phyloP scores from a whole-genome alignment of 2,329 filamentous ascomycete species.

The Cordyceps pruinosa region DNA sequence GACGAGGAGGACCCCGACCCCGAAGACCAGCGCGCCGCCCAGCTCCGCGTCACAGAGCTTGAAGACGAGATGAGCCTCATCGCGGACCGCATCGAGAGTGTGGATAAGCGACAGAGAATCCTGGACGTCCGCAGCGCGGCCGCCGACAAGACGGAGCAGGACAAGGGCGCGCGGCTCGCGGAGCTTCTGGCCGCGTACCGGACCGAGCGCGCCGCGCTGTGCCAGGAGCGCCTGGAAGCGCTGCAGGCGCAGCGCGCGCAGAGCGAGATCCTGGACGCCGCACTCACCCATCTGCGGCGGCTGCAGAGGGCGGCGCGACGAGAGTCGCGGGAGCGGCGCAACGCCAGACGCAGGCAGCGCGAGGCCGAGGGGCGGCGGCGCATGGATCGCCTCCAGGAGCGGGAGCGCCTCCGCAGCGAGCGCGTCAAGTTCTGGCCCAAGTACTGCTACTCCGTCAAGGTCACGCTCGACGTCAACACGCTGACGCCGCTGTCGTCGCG shows the following conservation, averaged over 20 bases:
- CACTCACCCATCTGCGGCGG: constrained; percentile 17
- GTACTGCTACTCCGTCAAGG: constrained; percentile 39
- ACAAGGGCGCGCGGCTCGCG: constrained; percentile 29
- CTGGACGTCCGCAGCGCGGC: constrained; percentile 34
- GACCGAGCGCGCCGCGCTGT: constrained; percentile 34
- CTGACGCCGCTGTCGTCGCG: constrained; percentile 34
- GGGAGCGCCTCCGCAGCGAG: constrained; percentile 36
- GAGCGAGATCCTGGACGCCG: constrained; percentile 26
- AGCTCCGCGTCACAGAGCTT: constrained; percentile 25
- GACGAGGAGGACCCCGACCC: constrained; percentile 18
- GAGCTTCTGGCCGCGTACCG: constrained; percentile 35
- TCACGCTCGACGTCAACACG: constrained; percentile 39
- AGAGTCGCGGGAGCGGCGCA: constrained; percentile 20
- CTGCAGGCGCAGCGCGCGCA: constrained; percentile 25
- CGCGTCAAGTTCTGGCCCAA: constrained; percentile 42
- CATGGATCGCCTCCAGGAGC: constrained; percentile 35
- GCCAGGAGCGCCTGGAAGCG: constrained; percentile 33
- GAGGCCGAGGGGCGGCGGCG: constrained; percentile 29
- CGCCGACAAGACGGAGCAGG: constrained; percentile 24
- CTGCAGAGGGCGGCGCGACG: constrained; percentile 25
- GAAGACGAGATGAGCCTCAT: constrained; percentile 16
- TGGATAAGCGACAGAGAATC: constrained; percentile 31
- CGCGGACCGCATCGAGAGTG: constrained; percentile 19
- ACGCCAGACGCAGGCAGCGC: constrained; percentile 27
- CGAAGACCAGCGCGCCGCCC: constrained; percentile 22